phyloP scores from a whole-genome alignment of 768 basidiomycete genomes.

The Galerina sulciceps region DNA sequence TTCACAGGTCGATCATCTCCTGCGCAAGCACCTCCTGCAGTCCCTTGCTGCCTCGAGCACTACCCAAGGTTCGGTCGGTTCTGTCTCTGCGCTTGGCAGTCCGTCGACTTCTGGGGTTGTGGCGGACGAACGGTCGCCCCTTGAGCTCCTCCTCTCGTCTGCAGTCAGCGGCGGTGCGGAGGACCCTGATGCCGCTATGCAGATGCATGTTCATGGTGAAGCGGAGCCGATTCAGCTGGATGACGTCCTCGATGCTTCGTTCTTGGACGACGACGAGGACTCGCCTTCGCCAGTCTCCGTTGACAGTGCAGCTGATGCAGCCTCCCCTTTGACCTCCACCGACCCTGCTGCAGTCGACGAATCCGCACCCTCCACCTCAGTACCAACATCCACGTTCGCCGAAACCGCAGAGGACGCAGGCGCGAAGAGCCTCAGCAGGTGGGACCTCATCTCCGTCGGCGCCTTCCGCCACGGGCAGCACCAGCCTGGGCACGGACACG shows the following conservation, averaged over 20 bases:
- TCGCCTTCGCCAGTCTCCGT: not conserved
- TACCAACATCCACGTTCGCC: not conserved
- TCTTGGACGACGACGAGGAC: conserved; percentile 49
- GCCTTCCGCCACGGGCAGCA: conserved; percentile 74
- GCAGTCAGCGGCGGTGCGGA: conserved; percentile 10
- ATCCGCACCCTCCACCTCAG: not conserved
- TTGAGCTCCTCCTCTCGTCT: conserved; percentile 18
- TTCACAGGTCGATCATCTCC: conserved; percentile 39
- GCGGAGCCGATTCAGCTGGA: conserved; percentile 67
- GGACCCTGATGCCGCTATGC: not conserved
- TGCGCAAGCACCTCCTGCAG: conserved; percentile 34
- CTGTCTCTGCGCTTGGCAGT: conserved; percentile 24
- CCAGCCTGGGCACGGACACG: conserved; percentile 40
- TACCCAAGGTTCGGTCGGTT: conserved; percentile 9
- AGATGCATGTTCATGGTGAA: conserved; percentile 32
- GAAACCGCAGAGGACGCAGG: conserved; percentile 32
- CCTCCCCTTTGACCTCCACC: not conserved
- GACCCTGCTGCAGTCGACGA: not conserved
- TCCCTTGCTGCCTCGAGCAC: conserved; percentile 21
- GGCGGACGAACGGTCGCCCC: conserved; percentile 15
- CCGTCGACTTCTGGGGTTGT: conserved; percentile 1
- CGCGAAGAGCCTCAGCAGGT: conserved; percentile 59
- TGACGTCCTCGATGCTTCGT: conserved; percentile 78
- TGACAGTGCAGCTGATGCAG: not conserved
- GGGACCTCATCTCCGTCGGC: conserved; percentile 76